phyloP scores from a whole-genome alignment of 2,329 filamentous ascomycete species.

The Curvularia verruculosa region DNA sequence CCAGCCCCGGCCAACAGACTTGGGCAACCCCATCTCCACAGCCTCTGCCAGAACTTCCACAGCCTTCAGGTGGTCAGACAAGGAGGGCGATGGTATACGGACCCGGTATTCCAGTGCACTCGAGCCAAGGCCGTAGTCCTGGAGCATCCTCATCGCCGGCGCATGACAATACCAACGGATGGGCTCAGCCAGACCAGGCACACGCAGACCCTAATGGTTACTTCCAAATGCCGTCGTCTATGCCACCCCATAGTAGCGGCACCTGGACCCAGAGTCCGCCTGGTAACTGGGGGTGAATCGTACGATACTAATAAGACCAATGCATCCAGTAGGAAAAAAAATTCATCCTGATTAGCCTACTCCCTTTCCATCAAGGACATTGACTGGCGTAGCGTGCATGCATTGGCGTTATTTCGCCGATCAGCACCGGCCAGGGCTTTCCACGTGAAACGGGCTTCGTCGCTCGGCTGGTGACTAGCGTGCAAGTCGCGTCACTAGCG shows the following conservation, averaged over 20 bases:
- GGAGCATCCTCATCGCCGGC: conserved; percentile 9
- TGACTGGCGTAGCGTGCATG: not conserved
- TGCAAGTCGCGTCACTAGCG: not conserved
- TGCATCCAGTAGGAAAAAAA: not conserved
- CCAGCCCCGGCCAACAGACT: conserved; percentile 21
- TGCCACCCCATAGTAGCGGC: conserved; percentile 6
- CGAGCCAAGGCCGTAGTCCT: conserved; percentile 18
- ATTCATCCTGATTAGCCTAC: not conserved
- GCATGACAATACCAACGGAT: conserved; percentile 2
- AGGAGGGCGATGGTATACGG: conserved; percentile 42
- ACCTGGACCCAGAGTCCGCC: not conserved
- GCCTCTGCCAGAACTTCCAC: conserved; percentile 40
- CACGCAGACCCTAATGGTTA: conserved; percentile 9
- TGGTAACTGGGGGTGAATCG: conserved; percentile 12
- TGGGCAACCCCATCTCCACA: conserved; percentile 38
- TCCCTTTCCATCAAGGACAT: not conserved
- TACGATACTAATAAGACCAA: not conserved
- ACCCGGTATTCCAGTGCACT: conserved; percentile 25
- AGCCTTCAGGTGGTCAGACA: conserved; percentile 39
- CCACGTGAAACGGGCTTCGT: not conserved
- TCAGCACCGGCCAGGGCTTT: not conserved
- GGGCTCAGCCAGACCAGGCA: conserved; percentile 5
- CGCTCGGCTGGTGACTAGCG: not conserved
- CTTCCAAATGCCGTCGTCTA: conserved; percentile 6
- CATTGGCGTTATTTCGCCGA: not conserved